phyloP scores from a whole-genome alignment of 1,284 basidiomycete species.

The Coriolopsis trogii region DNA sequence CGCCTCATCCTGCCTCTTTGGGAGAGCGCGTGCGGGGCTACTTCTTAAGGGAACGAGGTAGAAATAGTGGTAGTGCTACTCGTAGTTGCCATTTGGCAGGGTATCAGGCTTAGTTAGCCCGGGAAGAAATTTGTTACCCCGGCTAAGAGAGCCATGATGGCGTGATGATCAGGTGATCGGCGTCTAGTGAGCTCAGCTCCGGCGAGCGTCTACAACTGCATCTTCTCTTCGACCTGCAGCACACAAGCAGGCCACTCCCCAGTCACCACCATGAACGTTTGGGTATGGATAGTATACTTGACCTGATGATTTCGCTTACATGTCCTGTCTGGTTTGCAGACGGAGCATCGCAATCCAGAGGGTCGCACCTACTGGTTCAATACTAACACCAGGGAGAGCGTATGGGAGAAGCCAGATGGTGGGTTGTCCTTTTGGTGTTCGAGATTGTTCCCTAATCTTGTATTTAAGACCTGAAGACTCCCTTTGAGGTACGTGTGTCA shows the following conservation, averaged over 20 bases:
- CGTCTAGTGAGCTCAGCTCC: too few relatives aligned
- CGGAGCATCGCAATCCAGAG: conserved; percentile 81
- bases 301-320: neutral
- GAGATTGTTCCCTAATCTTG: conserved; percentile 9
- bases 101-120: too few relatives aligned
- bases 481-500: conserved; percentile 70
- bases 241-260: too few relatives aligned
- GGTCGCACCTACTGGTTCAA: conserved; percentile 90
- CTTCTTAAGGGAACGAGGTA: too few relatives aligned
- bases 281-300: conserved; percentile 9
- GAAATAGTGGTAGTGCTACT: too few relatives aligned
- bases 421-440: conserved; percentile 23
- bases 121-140: too few relatives aligned
- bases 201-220: too few relatives aligned
- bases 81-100: too few relatives aligned
- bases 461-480: conserved; percentile 70
- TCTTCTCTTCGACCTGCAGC: neutral
- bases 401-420: conserved; percentile 91
- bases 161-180: too few relatives aligned
- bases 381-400: conserved; percentile 73
- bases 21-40: too few relatives aligned
- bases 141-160: too few relatives aligned
- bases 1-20: too few relatives aligned
- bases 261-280: conserved; percentile 21
- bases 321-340: conserved; percentile 41